A percentile compares a stretch with the other conserved stretches of the same genome.
These are phyloP conservation scores for Bondarzewia mesenterica DNA, from an alignment of 1,284 basidiomycete genomes.

Conservation along the genomic window DNA sequence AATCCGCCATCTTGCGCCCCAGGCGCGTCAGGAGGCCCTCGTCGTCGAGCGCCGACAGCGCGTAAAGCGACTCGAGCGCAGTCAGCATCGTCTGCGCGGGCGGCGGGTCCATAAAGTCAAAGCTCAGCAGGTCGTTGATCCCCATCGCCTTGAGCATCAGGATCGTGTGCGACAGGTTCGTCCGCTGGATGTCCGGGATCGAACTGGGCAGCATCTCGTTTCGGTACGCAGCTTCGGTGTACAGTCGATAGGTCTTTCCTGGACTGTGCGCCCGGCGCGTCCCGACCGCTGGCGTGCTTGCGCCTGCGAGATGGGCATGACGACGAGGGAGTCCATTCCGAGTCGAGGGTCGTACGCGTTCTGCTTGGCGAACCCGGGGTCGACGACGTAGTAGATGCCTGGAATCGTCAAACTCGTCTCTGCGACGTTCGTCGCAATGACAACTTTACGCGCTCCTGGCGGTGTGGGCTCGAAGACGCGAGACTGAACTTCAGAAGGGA, in stretches of 20 bases:
- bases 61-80: conserved; percentile 90
- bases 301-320: conserved; percentile 99
- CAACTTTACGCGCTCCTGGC: conserved; percentile 93
- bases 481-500: conserved; percentile 97
- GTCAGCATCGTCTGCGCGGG: conserved; percentile 94
- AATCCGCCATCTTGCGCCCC: conserved; percentile 98
- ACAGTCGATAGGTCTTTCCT: conserved; percentile 96
- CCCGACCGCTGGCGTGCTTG: conserved; percentile 94
- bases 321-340: conserved; percentile 98
- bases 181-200: conserved; percentile 96
- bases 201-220: conserved; percentile 99
- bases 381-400: conserved; percentile 98
- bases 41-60: conserved; percentile 92
- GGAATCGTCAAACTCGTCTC: conserved; percentile 98
- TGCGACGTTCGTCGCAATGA: conserved; percentile 98
- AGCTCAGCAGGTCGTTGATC: conserved; percentile 94
- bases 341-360: conserved; percentile 96
- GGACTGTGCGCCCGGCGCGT: conserved; percentile 95
- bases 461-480: conserved; percentile 97
- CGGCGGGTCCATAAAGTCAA: conserved; percentile 99
- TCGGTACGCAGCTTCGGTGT: conserved; percentile 94
- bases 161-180: conserved; percentile 90
- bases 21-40: conserved; percentile 92
- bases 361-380: conserved; percentile 98
- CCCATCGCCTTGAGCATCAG: conserved; percentile 98